Evolutionary conservation across 495 filamentous ascomycete genomes (phyloP), one percentile per base, ranked within the genome.

Genomic region (Daldinia grandis): DNA sequence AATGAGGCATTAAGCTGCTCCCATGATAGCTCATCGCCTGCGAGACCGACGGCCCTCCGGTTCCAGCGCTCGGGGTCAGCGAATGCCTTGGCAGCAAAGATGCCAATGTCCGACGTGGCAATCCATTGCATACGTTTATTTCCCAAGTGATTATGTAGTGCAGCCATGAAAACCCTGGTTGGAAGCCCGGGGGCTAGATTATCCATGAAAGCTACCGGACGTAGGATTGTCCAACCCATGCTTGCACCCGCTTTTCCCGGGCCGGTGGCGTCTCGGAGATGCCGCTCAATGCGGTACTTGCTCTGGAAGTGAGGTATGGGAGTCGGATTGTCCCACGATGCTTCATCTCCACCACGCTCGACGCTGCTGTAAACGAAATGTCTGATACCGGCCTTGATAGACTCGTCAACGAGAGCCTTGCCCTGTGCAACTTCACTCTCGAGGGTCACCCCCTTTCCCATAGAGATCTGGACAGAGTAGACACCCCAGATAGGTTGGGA

Each of bases 331-430:
- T 79, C 69, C 67, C 84, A 84, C 27, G 85, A 89, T 0, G 74
- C 75, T 4, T 82, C 78, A 15, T 81, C 79, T 28, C 89, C 91
- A 47, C 90, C 89, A 4, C 91, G 88, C 70, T 93, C 91, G 6
- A 92, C 89, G 51, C 85, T 87, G 42, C 81, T 84, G 79, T 92
- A 93, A 8, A 94, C 87, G 73, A 93, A 91, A 70, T 88, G 84
- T 60, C 82, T 80, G 60, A 93, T 87, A 17, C 84, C 82, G 14
- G 86, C 71, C 31, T 83, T 81, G 62, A 93, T 64, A 7, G 86
- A 80, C 14, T 81, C 85, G 64, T 92, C 87, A 58, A 93, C 79
- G 15, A 94, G 81, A 0, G 76, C 80, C 33, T 84, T 88, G 40
- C 89, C 91, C 74, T 93, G 90, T 2, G 62, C 66, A 51, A 87